Evolutionary conservation across 2,329 filamentous ascomycete genomes (phyloP), one percentile per base, ranked within the genome.

Genomic region (Alternaria metachromatica): DNA sequence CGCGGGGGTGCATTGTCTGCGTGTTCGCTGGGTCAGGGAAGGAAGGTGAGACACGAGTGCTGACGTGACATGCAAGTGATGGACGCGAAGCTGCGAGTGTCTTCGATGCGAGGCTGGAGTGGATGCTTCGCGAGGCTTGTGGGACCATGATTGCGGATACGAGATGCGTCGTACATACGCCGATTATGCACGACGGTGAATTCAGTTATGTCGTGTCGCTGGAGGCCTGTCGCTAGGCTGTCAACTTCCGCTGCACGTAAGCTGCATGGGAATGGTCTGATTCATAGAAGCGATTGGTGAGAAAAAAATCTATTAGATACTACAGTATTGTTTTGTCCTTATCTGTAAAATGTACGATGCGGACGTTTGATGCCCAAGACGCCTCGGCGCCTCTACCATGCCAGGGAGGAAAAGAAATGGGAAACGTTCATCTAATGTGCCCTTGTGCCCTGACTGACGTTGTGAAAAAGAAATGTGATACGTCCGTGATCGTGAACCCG

Each of bases 371-470:
- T 49, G 53, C 45, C 44, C 44, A 33, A 25, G 55, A 28, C 55
- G 60, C 55, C 60, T 37, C 30, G 33, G 60, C 60, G 60, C 60
- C 60, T 48, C 49, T 49, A 44, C 30, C 49, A 62, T 59, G 55
- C 55, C 55, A 41, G 46, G 48, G 23, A 41, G 33, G 12, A 56
- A 58, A 37, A 41, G 48, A 58, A 45, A 41, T 50, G 41, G 37
- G 50, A 44, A 57, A 57, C 53, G 45, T 61, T 41, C 48, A 51
- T 56, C 54, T 56, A 56, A 49, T 28, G 25, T 62, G 49, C 60
- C 55, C 41, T 53, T 54, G 33, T 45, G 43, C 43, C 30, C 13
- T 30, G 21, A 54, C n/a, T 59, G 53, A 18, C 28, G 37, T 9
- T 10, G 21, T n/a, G 13, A 43, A 41, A 41, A 49, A 30, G 21